Evolutionary conservation across 1,284 basidiomycete species (phyloP).

Genomic region (Cutaneotrichosporon sp.): DNA sequence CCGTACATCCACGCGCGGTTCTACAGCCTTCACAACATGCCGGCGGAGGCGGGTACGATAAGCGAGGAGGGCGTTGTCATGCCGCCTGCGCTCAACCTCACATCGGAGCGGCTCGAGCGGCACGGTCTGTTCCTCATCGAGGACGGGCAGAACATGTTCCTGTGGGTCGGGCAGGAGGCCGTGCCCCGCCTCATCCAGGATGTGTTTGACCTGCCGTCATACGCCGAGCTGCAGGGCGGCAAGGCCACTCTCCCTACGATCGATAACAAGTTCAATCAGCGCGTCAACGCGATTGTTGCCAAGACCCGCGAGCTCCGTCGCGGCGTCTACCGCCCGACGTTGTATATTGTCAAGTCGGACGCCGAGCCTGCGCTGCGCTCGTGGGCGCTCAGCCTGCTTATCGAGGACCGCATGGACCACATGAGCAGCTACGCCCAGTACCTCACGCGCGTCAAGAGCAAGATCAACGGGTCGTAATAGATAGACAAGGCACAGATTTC

Average conservation of each 20-base stretch:
- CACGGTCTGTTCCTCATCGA: conserved; percentile 97
- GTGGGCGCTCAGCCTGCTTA: conserved; percentile 91
- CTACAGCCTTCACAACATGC: conserved; percentile 96
- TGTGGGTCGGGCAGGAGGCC: conserved; percentile 95
- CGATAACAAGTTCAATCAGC: conserved; percentile 89
- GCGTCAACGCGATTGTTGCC: conserved; percentile 87
- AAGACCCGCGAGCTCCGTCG: conserved; percentile 78
- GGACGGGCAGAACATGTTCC: conserved; percentile 95
- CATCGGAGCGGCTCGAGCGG: conserved; percentile 88
- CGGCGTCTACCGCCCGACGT: conserved; percentile 86
- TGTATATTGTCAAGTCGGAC: conserved; percentile 99
- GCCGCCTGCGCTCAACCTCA: conserved; percentile 72
- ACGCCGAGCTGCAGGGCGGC: conserved; percentile 84
- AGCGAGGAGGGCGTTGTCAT: conserved; percentile 46
- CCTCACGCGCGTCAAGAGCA: conserved; percentile 71
- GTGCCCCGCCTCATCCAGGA: conserved; percentile 92
- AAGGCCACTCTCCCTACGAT: conserved; percentile 86
- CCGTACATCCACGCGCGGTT: conserved; percentile 94
- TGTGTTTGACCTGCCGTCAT: conserved; percentile 87
- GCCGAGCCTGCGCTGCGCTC: conserved; percentile 89
- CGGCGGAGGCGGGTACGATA: conserved; percentile 49
- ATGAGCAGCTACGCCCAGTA: conserved; percentile 96
- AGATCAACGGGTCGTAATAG: conserved; percentile 52
- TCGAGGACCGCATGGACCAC: conserved; percentile 94
- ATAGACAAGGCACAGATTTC: neutral